Evolutionary conservation across 306 rosid genomes (phyloP).

Genomic region (Dalbergia oliveri): DNA sequence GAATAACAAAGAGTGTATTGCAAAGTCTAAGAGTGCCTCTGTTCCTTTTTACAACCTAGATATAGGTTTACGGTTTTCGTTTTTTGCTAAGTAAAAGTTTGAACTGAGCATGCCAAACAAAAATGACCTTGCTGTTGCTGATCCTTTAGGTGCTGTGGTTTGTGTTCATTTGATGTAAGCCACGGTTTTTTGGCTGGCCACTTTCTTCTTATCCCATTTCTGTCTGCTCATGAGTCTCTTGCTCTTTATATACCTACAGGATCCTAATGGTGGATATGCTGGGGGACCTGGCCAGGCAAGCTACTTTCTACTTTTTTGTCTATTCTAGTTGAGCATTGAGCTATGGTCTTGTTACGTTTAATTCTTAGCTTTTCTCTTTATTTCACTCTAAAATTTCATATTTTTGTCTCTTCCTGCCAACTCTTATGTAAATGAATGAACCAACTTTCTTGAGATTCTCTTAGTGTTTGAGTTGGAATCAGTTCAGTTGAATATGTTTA

Average conservation of each 20-base stretch:
- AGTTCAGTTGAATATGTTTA: slow-evolving; percentile 1
- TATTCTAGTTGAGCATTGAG: slow-evolving; percentile 32
- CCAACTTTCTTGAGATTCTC: neutral
- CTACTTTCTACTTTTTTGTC: slow-evolving; percentile 24
- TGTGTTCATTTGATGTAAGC: slow-evolving; percentile 16
- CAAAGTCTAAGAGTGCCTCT: neutral
- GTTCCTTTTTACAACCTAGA: neutral
- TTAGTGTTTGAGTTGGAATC: slow-evolving; percentile 24
- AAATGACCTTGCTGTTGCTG: neutral
- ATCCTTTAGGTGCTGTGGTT: slow-evolving; percentile 6
- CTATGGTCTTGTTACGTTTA: slow-evolving; percentile 39
- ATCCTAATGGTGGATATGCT: slow-evolving; percentile 85
- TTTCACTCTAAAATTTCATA: neutral
- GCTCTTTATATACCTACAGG: slow-evolving; percentile 62
- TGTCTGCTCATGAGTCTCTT: neutral
- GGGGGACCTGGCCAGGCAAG: slow-evolving; percentile 99
- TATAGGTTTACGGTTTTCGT: neutral
- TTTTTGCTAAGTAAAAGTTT: neutral
- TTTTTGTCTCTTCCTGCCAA: slow-evolving; percentile 27
- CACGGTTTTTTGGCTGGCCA: slow-evolving; percentile 25
- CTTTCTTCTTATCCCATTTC: slow-evolving; percentile 33
- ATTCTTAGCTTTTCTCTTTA: neutral
- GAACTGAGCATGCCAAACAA: slow-evolving; percentile 13
- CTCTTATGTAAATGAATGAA: slow-evolving; percentile 8
- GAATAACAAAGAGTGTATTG: neutral